Evolutionary conservation across 1,284 basidiomycete species (phyloP), one percentile per base, ranked within the genome.

Genomic region (Wolfiporia cocos): DNA sequence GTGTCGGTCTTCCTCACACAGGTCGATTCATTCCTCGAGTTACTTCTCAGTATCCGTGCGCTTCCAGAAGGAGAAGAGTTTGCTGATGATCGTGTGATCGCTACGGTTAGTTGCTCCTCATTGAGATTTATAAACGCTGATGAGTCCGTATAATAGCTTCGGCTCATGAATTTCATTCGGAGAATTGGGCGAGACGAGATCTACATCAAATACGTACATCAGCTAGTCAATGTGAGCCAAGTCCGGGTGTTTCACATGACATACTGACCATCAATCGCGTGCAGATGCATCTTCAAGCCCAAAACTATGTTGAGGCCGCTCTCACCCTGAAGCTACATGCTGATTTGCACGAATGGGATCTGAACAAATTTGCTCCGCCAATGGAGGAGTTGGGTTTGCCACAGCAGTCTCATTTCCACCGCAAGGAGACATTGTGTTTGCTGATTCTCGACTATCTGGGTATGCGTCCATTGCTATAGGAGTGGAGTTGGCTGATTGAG

Each of bases 31-130:
- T 99, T 99, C 79, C 75, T 99, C 26, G 92, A 96, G 54, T 73
- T 99, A n/a, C 70, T 98, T 29, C 70, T 97, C 17, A 92, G 81
- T 44, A 83, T 98, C 5, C 79, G 92, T n/a, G 92, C 85, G 45
- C 70, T 99, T n/a, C 93, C 93, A 0, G 86, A 92, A 44, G 87
- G 90, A n/a, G 86, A 93, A 50, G 88, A 92, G 61, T 96, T 85
- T 65, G 81, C 89, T 17, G 94, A 98, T 58, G 95, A 99, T 58
- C 81, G 92, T 19, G 87, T 95, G 18, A 92, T 93, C 49, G 92
- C 92, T 4, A 95, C 92, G 19, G 84, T 84, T 46, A 49, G 14
- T 43, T 29, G 28, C 40, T 39, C 14, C 20, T 19, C 32, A 22
- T 37, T 20, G 6, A 10, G 23, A 34, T 15, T 15, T 14, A 26